phyloP scores from a whole-genome alignment of 495 filamentous ascomycete species.

The Lichenothelia convexa region DNA sequence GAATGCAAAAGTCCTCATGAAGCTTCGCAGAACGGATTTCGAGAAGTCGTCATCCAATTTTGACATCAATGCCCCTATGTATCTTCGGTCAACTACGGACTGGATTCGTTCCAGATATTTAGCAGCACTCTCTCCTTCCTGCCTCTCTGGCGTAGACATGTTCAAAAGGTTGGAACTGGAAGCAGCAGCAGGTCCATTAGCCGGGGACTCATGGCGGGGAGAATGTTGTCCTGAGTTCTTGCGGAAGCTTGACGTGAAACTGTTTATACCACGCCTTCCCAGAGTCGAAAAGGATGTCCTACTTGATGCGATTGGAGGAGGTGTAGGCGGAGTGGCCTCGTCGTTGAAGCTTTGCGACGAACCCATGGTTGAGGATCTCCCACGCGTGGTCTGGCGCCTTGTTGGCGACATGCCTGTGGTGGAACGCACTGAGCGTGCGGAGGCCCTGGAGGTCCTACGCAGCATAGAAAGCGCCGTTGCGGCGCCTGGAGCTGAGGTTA shows the following conservation, averaged over 20 bases:
- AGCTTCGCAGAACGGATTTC: conserved; percentile 67
- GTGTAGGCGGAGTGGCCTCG: conserved; percentile 37
- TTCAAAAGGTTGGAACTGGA: no score
- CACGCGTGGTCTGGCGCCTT: conserved; percentile 35
- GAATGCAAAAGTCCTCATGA: conserved; percentile 86
- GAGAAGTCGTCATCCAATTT: conserved; percentile 74
- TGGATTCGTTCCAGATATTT: conserved; percentile 73
- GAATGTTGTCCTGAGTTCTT: conserved; percentile 55
- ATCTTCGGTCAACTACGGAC: conserved; percentile 54
- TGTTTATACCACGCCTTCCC: conserved; percentile 77
- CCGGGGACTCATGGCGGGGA: conserved; percentile 42
- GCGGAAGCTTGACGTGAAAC: conserved; percentile 55
- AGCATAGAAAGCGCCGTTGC: conserved; percentile 28
- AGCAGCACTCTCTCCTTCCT: conserved; percentile 78
- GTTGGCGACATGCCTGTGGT: conserved; percentile 40
- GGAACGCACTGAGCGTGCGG: conserved; percentile 50
- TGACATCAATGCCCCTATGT: conserved; percentile 62
- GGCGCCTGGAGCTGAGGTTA: conserved; percentile 21
- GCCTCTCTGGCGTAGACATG: conserved; percentile 58
- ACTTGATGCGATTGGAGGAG: conserved; percentile 38
- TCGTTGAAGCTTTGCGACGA: conserved; percentile 35
- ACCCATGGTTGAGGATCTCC: conserved; percentile 78
- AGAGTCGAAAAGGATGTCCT: conserved; percentile 67
- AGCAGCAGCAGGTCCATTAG: conserved; percentile 31
- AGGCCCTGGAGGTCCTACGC: conserved; percentile 46